Conservation (phyloP, 2,329 filamentous ascomycete genomes). For the Phialemoniopsis sp. region DNA sequence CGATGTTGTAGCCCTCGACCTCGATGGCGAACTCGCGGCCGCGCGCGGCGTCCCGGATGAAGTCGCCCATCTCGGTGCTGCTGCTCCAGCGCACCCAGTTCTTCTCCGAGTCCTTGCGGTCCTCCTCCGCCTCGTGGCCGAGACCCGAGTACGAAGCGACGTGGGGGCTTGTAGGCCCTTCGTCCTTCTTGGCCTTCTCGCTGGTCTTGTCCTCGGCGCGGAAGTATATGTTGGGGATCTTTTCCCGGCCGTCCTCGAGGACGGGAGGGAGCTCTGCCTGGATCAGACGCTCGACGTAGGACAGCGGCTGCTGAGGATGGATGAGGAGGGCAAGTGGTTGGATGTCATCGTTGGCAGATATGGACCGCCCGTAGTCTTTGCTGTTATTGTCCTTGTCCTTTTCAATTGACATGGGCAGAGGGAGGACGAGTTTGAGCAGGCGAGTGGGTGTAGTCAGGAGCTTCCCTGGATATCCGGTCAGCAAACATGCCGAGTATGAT, state of each 20-base stretch:
- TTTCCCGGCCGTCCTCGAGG: slow-evolving; percentile 59
- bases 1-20: slow-evolving; percentile 62
- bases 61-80: slow-evolving; percentile 88
- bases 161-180: slow-evolving; percentile 20
- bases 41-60: slow-evolving; percentile 83
- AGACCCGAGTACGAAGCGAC: slow-evolving; percentile 70
- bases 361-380: slow-evolving; percentile 25
- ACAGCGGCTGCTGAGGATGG: slow-evolving; percentile 86
- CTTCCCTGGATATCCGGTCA: slow-evolving; percentile 46
- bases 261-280: slow-evolving; percentile 79
- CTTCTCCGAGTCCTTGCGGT: slow-evolving; percentile 34
- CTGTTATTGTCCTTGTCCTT: slow-evolving; percentile 26
- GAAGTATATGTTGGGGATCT: slow-evolving; percentile 72
- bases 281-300: slow-evolving; percentile 83
- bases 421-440: slow-evolving; percentile 76
- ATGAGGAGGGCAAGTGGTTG: slow-evolving; percentile 81
- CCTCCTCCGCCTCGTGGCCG: slow-evolving; percentile 52
- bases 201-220: slow-evolving; percentile 64
- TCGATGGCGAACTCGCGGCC: slow-evolving; percentile 81
- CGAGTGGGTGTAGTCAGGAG: slow-evolving; percentile 76
- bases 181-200: slow-evolving; percentile 43
- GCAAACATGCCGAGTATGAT: background rate
- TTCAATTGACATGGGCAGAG: slow-evolving; percentile 49
- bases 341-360: slow-evolving; percentile 41
- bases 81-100: slow-evolving; percentile 85